Base-by-base conservation (phyloP, 2,329 filamentous ascomycete genomes). In the Ceratocystiopsis sp. region DNA sequence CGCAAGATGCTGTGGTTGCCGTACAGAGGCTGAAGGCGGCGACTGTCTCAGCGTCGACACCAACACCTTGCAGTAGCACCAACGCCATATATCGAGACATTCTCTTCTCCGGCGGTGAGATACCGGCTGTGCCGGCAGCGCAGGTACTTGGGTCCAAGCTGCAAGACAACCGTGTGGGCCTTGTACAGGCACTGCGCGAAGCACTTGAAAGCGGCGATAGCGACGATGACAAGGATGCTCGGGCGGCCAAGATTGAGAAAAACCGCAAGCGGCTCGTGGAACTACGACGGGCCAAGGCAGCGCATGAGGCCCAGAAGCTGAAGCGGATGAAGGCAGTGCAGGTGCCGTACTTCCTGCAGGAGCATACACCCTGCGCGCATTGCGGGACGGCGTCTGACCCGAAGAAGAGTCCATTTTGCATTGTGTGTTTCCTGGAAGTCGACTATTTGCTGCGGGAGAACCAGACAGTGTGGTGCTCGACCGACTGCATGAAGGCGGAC, bases 201-300 rank as follows among this genome's bases (percentile, higher is more conserved):
- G n/a, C 17, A 9, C 35, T 17, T 5, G 35, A 11, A n/a, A 17
- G 14, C 7, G 16, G 41, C 12, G 35, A 21, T 8, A 41, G 37
- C 29, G 38, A 35, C 41, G 40, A 39, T 18, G 42, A 46, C 18
- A 37, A 43, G 15, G 41, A 49, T 4, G 48, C 48, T 1, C 45
- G 43, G 14, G 49, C 51, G 8, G 52, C 57, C 42, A 50, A 52
- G 41, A 48, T 46, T 8, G 51, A 54, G 10, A 54, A 53, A 43
- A 53, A 57, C 33, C 50, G 48, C 32, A 48, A 51, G 45, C 52
- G 57, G 35, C 51, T 60, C 19, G 71, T 77, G 35, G 57, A 70
- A 45, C 59, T 78, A 53, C 78, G 75, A 64, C 80, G 78, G 75
- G 68, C 73, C 18, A 64, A 64, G 38, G 55, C 67, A 3, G 56